These are phyloP conservation scores for Epichloe scottii DNA, from an alignment of 2,329 filamentous ascomycete species.

Conservation along the genomic window DNA sequence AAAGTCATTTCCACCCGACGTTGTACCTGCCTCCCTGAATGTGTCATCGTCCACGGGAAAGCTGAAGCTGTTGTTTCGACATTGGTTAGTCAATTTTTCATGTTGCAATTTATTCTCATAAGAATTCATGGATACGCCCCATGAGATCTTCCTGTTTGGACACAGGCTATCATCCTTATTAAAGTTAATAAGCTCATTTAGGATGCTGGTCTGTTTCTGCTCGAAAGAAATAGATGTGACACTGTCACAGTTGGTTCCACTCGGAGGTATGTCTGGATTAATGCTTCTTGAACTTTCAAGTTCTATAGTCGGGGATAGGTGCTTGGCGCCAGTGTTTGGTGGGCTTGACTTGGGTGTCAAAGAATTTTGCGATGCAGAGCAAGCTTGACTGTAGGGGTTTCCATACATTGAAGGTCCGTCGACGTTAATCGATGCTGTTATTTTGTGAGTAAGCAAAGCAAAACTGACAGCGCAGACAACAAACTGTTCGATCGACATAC, in stretches of 20 bases:
- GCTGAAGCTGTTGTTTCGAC: constrained; percentile 33
- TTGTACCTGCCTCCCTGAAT: constrained; percentile 17
- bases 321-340: constrained; percentile 5
- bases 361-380: neutral
- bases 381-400: neutral
- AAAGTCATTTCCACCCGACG: constrained; percentile 23
- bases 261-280: constrained; percentile 13
- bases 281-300: constrained; percentile 7
- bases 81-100: constrained; percentile 20
- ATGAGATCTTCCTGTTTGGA: neutral
- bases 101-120: neutral
- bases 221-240: constrained; percentile 26
- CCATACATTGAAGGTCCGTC: constrained; percentile 36
- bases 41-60: constrained; percentile 32
- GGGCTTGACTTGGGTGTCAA: constrained; percentile 7
- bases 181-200: constrained; percentile 25
- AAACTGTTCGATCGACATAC: neutral
- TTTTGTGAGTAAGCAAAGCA: neutral
- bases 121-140: neutral
- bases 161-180: constrained; percentile 9
- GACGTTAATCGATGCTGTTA: constrained; percentile 4
- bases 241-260: constrained; percentile 17
- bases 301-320: neutral
- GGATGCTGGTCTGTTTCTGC: constrained; percentile 24
- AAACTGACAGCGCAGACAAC: neutral